Evolutionary conservation across 805 yeast genomes (phyloP), one percentile per base, ranked within the genome.

Genomic region (Candida xiaguanensis): DNA sequence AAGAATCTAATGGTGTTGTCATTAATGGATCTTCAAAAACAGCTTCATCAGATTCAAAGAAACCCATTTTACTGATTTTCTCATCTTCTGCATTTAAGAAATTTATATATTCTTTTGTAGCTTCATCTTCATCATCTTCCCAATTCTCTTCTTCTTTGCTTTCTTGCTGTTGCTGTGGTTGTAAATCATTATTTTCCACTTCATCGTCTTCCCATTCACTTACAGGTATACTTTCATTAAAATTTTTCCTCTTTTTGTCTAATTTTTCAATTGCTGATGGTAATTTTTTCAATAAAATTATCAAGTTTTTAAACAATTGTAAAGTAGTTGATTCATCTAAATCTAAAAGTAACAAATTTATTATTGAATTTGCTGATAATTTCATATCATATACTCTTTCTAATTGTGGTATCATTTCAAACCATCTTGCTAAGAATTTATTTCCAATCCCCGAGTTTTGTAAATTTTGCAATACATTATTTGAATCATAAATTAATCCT

Each of bases 301-400:
- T n/a, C 13, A 53, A 37, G 28, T 41, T 40, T 6, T n/a, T 16
- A 5, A 47, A 38, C 16, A 47, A 36, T 28, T 34, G 34, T n/a
- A 23, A 39, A 4, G 47, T 26, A 14, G 51, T 42, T 2, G 51
- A 43, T 4, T 52, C 46, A 13, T 53, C 56, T 8, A 34, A 20
- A 18, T 27, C 56, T 55, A 42, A 54, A 55, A 40, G 50, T 68
- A 41, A 57, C 47, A 53, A 58, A 19, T 52, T 86, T 42, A 90
- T 59, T 16, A 84, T 55, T 0, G 93, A 95, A 47, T 91, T 60
- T 2, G 78, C 65, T 1, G 86, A 78, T 31, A 91, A 61, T 59
- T 89, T 90, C 57, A 87, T 70, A 60, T 91, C 98, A 52, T 75
- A 85, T 2, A 87, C 95, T 43, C 95, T 68, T 12, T 19, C 23